phyloP scores from a whole-genome alignment of 1,139 yeast genomes.

The Suhomyces bokatorum region DNA sequence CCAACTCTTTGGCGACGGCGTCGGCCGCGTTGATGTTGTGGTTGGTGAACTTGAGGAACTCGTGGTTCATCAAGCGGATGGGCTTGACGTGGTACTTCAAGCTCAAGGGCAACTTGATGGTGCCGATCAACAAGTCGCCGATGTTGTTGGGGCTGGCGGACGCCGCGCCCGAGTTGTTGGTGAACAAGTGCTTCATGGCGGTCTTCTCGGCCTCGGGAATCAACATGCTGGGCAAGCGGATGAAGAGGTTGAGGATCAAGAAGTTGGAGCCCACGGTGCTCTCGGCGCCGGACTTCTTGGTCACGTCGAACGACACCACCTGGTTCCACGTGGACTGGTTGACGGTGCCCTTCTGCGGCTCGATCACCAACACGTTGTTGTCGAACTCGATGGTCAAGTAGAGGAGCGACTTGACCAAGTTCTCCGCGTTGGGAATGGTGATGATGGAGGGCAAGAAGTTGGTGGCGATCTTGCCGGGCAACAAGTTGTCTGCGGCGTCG shows the following conservation, averaged over 20 bases:
- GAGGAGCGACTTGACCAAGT: constrained; percentile 55
- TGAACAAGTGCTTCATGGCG: constrained; percentile 31
- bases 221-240: constrained; percentile 70
- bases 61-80: constrained; percentile 47
- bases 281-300: constrained; percentile 40
- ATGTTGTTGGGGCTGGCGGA: constrained; percentile 20
- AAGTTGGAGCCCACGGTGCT: constrained; percentile 37
- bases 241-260: constrained; percentile 70
- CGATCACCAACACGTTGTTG: constrained; percentile 79
- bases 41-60: constrained; percentile 45
- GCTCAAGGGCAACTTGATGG: constrained; percentile 45
- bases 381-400: constrained; percentile 77
- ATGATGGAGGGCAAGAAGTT: constrained; percentile 66
- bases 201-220: constrained; percentile 47
- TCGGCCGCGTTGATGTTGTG: constrained; percentile 23
- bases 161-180: constrained; percentile 17
- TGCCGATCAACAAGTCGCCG: constrained; percentile 47
- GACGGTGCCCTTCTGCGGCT: constrained; percentile 71
- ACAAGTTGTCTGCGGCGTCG: constrained; percentile 12
- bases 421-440: constrained; percentile 53
- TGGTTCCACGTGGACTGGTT: constrained; percentile 68
- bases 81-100: constrained; percentile 39
- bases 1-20: constrained; percentile 35
- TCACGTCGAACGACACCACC: constrained; percentile 88
- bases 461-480: constrained; percentile 39